Evolutionary conservation across 31 red algal species (phyloP).

Genomic region (Endocladia muricata): DNA sequence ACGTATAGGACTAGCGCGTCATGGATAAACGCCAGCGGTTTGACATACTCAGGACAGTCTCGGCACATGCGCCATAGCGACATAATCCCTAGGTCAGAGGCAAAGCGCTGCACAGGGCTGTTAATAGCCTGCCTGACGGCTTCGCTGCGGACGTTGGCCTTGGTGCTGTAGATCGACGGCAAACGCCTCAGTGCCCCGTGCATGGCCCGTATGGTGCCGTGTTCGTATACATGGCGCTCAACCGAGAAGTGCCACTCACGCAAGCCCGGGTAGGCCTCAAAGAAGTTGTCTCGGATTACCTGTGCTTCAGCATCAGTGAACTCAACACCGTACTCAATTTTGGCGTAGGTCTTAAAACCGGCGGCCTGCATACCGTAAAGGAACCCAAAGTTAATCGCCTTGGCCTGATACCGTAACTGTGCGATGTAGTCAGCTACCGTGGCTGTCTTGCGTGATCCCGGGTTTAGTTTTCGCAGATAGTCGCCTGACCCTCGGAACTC

Average conservation of each 20-base stretch:
- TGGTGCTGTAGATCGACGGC: background rate
- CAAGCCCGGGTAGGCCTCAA: background rate
- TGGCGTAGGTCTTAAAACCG: background rate
- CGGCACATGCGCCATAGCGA: background rate
- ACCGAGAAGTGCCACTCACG: background rate
- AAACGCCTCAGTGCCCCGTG: slow-evolving; percentile 4
- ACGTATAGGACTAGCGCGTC: background rate
- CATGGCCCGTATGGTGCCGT: background rate
- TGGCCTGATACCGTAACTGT: background rate
- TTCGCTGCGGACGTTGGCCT: background rate
- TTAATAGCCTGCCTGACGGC: background rate
- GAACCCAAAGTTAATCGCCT: slow-evolving; percentile 10
- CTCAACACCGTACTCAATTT: background rate
- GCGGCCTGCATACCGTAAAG: background rate
- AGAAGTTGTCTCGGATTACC: background rate
- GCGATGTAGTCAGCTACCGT: background rate
- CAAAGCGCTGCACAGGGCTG: slow-evolving; percentile 1
- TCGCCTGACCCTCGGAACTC: no score
- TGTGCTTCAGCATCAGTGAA: slow-evolving; percentile 2
- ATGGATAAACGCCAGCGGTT: slow-evolving; percentile 2
- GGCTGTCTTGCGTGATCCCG: no score
- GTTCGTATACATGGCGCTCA: background rate
- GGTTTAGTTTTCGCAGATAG: no score
- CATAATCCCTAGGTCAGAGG: slow-evolving; percentile 2
- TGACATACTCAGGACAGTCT: background rate